Percentiles rank a stretch among this genome's conserved stretches.
phyloP scores from a whole-genome alignment of 2,329 filamentous ascomycete species.

The Pseudogymnoascus pannorum region DNA sequence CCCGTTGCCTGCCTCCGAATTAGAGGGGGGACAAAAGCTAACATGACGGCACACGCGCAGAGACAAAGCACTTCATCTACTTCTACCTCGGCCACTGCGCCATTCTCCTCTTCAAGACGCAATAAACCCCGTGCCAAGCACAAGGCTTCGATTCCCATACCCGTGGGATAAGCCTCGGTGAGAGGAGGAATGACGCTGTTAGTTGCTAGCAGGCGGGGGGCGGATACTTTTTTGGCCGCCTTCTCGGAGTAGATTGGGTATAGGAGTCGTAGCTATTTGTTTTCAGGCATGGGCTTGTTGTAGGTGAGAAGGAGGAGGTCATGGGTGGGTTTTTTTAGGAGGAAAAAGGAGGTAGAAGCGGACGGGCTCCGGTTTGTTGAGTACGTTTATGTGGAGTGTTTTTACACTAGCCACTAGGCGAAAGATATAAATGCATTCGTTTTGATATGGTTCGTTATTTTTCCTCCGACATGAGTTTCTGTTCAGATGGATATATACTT shows the following conservation, averaged over 20 bases:
- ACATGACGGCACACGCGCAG: constrained; percentile 40
- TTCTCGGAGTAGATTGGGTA: not conserved
- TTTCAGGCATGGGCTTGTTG: not conserved
- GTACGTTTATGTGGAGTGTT: not conserved
- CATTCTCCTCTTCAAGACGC: constrained; percentile 97
- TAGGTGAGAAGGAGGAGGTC: not conserved
- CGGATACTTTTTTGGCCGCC: not conserved
- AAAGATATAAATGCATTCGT: not conserved
- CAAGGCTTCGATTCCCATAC: not conserved
- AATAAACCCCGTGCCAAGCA: constrained; percentile 45
- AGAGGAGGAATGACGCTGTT: not conserved
- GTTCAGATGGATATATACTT: not conserved
- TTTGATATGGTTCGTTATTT: not conserved
- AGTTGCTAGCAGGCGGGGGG: not conserved
- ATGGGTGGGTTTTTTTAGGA: no score
- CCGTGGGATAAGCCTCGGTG: not conserved
- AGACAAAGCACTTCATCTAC: constrained; percentile 99
- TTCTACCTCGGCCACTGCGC: constrained; percentile 99
- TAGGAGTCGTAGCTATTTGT: not conserved
- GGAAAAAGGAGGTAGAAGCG: no score
- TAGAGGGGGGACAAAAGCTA: not conserved
- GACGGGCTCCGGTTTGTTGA: not conserved
- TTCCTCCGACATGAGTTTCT: not conserved
- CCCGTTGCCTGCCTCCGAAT: not conserved
- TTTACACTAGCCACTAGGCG: not conserved